Conservation (phyloP, 345 rosid genomes). For the Rhodamnia argentea region DNA sequence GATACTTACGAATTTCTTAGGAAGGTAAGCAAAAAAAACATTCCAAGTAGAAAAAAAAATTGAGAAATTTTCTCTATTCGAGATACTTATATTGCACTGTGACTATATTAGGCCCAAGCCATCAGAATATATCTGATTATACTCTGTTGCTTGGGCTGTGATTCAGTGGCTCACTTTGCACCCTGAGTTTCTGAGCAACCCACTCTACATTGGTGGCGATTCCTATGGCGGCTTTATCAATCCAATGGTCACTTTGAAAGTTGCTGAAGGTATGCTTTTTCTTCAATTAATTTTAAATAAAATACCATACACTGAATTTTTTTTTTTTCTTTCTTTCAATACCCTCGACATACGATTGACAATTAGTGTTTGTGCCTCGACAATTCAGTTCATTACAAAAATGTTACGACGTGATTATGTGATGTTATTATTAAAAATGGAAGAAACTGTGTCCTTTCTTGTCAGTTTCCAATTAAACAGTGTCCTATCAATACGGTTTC, state of each 20-base stretch:
- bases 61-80: background rate
- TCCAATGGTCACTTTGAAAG: constrained; percentile 10
- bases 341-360: background rate
- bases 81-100: background rate
- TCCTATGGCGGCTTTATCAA: constrained; percentile 17
- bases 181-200: constrained; percentile 10
- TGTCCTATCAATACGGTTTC: background rate
- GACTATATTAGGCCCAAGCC: background rate
- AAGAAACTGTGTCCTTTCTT: background rate
- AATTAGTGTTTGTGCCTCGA: background rate
- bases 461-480: background rate
- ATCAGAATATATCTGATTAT: background rate
- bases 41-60: constrained; percentile 17
- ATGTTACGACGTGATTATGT: background rate
- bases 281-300: background rate
- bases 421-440: background rate
- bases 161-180: constrained; percentile 20
- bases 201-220: constrained; percentile 23
- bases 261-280: constrained; percentile 6
- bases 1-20: constrained; percentile 11
- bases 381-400: background rate
- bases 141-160: background rate
- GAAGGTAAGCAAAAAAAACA: constrained; percentile 8
- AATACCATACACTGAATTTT: background rate
- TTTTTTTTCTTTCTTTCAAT: background rate